Conservation (phyloP, 2,329 filamentous ascomycete genomes). For the Talaromyces rugulosus region DNA sequence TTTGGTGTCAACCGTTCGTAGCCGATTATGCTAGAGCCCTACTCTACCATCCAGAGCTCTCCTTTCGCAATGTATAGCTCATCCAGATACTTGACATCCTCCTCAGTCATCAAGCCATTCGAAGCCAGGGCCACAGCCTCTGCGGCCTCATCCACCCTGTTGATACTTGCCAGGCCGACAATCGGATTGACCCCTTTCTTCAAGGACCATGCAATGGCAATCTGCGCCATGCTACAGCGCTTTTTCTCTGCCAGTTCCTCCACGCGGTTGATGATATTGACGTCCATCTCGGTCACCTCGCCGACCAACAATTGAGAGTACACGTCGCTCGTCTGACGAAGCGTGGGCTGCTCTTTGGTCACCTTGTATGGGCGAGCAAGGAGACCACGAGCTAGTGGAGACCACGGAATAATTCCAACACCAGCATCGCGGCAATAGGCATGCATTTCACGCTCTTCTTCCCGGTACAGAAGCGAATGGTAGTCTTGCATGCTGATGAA, state of each 20-base stretch:
- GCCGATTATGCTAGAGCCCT: neutral
- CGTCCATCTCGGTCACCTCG: neutral
- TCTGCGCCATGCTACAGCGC: slow-evolving; percentile 34
- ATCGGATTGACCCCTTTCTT: slow-evolving; percentile 46
- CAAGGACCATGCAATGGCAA: slow-evolving; percentile 39
- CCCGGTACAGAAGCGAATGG: slow-evolving; percentile 56
- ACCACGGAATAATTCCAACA: slow-evolving; percentile 41
- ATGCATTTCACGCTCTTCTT: slow-evolving; percentile 57
- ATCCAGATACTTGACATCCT: neutral
- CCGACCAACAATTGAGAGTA: neutral
- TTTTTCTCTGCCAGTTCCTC: slow-evolving; percentile 41
- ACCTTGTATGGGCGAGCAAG: slow-evolving; percentile 19
- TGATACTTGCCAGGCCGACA: slow-evolving; percentile 31
- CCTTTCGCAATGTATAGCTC: slow-evolving; percentile 1
- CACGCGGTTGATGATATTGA: slow-evolving; percentile 42
- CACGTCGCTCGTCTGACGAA: neutral
- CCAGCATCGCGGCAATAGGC: slow-evolving; percentile 45
- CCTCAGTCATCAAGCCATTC: neutral
- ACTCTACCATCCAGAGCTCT: slow-evolving; percentile 3
- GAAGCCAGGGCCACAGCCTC: slow-evolving; percentile 2
- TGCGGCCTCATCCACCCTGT: slow-evolving; percentile 4
- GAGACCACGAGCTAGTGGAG: slow-evolving; percentile 20
- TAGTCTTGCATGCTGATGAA: slow-evolving; percentile 45
- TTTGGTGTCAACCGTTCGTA: no score
- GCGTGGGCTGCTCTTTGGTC: neutral